phyloP scores from a whole-genome alignment of 306 rosid genomes.

The Leucaena leucocephala region DNA sequence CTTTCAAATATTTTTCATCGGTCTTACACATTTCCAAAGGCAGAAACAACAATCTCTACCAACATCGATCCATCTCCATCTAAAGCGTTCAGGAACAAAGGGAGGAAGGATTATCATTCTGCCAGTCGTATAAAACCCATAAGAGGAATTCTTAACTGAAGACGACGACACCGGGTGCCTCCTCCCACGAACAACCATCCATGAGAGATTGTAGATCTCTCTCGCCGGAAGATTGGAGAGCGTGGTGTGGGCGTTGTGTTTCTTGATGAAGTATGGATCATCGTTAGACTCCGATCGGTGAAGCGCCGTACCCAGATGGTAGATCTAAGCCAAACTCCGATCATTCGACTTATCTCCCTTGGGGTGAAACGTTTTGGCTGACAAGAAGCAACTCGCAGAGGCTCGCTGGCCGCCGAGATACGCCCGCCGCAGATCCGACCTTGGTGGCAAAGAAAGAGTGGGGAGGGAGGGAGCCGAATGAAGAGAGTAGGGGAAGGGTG shows the following conservation, averaged over 20 bases:
- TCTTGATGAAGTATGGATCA: conserved; percentile 65
- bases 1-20: not conserved
- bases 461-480: no score
- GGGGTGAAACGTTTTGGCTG: conserved; percentile 38
- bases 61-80: conserved; percentile 97
- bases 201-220: conserved; percentile 58
- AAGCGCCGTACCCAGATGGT: conserved; percentile 67
- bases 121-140: conserved; percentile 57
- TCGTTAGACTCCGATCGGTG: conserved; percentile 42
- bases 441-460: not conserved
- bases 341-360: conserved; percentile 47
- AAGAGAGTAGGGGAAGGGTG: no score
- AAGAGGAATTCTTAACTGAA: not conserved
- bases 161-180: conserved; percentile 24
- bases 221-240: conserved; percentile 82
- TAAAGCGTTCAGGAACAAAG: no score
- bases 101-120: not conserved
- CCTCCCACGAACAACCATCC: conserved; percentile 35
- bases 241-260: conserved; percentile 74
- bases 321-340: conserved; percentile 48
- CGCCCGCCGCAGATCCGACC: not conserved
- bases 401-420: conserved; percentile 26
- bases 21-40: not conserved
- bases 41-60: conserved; percentile 50
- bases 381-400: conserved; percentile 47